A percentile compares a stretch with the other conserved stretches of the same genome.
Evolutionary conservation across 805 yeast genomes (phyloP).

Genomic region (Cyberlindnera americana): DNA sequence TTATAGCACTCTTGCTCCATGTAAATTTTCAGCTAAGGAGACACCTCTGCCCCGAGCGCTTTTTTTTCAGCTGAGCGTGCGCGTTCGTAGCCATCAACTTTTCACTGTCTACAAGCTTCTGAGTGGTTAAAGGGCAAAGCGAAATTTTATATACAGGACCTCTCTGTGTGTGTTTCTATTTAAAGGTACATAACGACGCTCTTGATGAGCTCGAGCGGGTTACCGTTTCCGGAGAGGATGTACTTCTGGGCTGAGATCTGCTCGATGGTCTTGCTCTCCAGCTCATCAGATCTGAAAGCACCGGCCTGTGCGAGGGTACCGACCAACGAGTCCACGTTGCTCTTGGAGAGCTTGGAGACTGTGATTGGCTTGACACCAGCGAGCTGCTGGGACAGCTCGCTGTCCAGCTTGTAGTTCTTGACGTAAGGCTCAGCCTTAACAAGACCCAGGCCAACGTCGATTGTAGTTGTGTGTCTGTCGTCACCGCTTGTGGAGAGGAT

Average conservation of each 20-base stretch:
- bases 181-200: slow-evolving; percentile 24
- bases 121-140: too few relatives aligned
- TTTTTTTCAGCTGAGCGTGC: too few relatives aligned
- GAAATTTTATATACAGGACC: slow-evolving; percentile 5
- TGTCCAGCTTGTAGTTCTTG: slow-evolving; percentile 46
- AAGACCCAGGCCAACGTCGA: slow-evolving; percentile 56
- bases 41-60: too few relatives aligned
- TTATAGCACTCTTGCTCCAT: too few relatives aligned
- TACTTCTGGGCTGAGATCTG: slow-evolving; percentile 46
- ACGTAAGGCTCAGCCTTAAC: slow-evolving; percentile 55
- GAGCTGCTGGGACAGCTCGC: slow-evolving; percentile 48
- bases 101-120: too few relatives aligned
- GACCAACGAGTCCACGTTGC: slow-evolving; percentile 42
- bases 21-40: too few relatives aligned
- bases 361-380: slow-evolving; percentile 35
- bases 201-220: slow-evolving; percentile 38
- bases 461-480: slow-evolving; percentile 49
- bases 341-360: slow-evolving; percentile 41
- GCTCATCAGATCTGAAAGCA: slow-evolving; percentile 36
- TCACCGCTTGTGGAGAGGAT: slow-evolving; percentile 59
- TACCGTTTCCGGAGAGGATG: slow-evolving; percentile 61
- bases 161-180: background rate
- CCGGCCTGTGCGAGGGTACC: slow-evolving; percentile 38
- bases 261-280: slow-evolving; percentile 30
- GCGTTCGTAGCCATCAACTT: too few relatives aligned